A percentile compares a stretch with the other conserved stretches of the same genome.
Evolutionary conservation across 306 rosid species (phyloP).

Genomic region (Hippophae rhamnoides): DNA sequence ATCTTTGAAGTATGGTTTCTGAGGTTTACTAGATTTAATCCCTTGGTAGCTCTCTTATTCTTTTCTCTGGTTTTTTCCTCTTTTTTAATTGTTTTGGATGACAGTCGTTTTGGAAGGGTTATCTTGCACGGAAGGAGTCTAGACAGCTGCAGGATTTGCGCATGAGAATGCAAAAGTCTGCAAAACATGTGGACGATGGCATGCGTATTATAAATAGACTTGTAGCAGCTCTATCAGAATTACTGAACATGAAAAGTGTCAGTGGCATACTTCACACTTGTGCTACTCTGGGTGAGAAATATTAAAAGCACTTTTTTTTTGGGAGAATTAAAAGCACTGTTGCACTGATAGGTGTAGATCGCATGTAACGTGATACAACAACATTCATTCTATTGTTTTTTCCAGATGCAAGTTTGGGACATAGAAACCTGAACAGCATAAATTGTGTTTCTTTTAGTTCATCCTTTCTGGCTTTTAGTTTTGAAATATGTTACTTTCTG

Average conservation of each 20-base stretch:
- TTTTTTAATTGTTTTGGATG: neutral
- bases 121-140: slow-evolving; percentile 51
- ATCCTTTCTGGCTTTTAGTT: too few relatives aligned
- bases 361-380: too few relatives aligned
- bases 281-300: slow-evolving; percentile 62
- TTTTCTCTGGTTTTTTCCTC: neutral
- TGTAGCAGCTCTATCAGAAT: slow-evolving; percentile 45
- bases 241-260: slow-evolving; percentile 44
- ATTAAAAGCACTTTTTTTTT: neutral
- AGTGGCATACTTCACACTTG: slow-evolving; percentile 66
- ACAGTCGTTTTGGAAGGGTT: slow-evolving; percentile 83
- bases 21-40: too few relatives aligned
- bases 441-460: too few relatives aligned
- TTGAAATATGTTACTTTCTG: too few relatives aligned
- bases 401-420: too few relatives aligned
- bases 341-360: too few relatives aligned
- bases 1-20: too few relatives aligned
- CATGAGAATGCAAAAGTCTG: slow-evolving; percentile 50
- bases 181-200: slow-evolving; percentile 71
- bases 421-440: too few relatives aligned
- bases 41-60: too few relatives aligned
- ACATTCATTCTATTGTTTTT: too few relatives aligned
- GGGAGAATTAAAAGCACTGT: neutral
- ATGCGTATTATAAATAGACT: slow-evolving; percentile 74
- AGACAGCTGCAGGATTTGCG: slow-evolving; percentile 62